Percentiles rank a stretch among this genome's conserved stretches.
phyloP scores from a whole-genome alignment of 129 eudicot species.

The sunflower (Helianthus annuus) region DNA sequence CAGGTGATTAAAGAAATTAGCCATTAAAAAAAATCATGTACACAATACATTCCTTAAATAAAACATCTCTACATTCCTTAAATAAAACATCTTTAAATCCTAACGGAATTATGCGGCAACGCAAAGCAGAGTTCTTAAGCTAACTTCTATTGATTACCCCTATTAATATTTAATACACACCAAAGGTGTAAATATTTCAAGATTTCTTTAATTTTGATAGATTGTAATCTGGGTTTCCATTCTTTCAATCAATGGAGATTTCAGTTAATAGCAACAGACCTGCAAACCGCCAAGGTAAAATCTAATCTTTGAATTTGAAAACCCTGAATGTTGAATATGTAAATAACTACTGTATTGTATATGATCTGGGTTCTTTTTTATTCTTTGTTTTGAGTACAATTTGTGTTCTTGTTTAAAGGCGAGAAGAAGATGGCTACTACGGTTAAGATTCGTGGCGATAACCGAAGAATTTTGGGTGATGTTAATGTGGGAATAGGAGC shows the following conservation, averaged over 20 bases:
- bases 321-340: too few species aligned
- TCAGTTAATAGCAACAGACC: conserved; percentile 32
- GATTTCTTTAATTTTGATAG: too few species aligned
- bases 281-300: conserved; percentile 37
- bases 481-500: conserved; percentile 60
- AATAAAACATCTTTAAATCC: too few species aligned
- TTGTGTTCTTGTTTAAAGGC: conserved; percentile 17
- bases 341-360: background rate
- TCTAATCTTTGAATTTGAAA: background rate
- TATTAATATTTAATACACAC: too few species aligned
- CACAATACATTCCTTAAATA: too few species aligned
- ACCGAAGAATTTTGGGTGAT: conserved; percentile 58
- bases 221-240: background rate
- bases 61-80: too few species aligned
- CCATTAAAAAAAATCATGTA: too few species aligned
- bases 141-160: too few species aligned
- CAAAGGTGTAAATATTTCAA: too few species aligned
- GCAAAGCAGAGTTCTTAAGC: too few species aligned
- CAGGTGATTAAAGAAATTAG: too few species aligned
- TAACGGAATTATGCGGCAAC: too few species aligned
- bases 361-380: background rate
- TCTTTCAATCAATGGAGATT: conserved; percentile 32
- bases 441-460: conserved; percentile 44
- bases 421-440: conserved; percentile 39
- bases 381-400: background rate